These are phyloP conservation scores for Ceratobasidium sp. DNA, from an alignment of 1,284 basidiomycete species.

Conservation along the genomic window DNA sequence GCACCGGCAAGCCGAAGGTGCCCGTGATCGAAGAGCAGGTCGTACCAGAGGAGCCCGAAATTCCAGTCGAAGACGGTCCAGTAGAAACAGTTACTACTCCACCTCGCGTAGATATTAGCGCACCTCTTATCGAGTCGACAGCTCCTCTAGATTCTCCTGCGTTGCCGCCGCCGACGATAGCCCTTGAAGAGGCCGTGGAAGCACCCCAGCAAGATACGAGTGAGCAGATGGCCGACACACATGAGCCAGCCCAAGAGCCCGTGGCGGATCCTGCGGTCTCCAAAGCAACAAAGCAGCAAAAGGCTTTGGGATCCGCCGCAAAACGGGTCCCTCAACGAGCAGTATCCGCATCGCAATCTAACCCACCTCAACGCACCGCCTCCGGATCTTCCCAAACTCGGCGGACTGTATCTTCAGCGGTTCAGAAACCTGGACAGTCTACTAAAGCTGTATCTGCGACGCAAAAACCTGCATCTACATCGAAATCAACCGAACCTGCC, in stretches of 20 bases:
- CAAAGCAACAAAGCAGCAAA: neutral
- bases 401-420: neutral
- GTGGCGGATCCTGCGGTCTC: neutral
- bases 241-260: neutral
- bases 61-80: neutral
- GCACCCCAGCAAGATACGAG: no score
- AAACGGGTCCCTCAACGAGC: neutral
- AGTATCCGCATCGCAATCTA: neutral
- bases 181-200: neutral
- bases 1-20: neutral
- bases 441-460: neutral
- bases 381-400: slow-evolving; percentile 6
- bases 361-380: neutral
- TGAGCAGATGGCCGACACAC: neutral
- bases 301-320: neutral
- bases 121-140: neutral
- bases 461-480: neutral
- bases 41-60: neutral
- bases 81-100: neutral
- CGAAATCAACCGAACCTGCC: neutral
- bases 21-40: slow-evolving; percentile 23
- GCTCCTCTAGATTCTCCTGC: neutral
- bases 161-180: neutral
- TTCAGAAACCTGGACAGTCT: neutral
- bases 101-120: neutral